Evolutionary conservation across 306 rosid species (phyloP), one percentile per base, ranked within the genome.

Genomic region (Inga oerstediana): DNA sequence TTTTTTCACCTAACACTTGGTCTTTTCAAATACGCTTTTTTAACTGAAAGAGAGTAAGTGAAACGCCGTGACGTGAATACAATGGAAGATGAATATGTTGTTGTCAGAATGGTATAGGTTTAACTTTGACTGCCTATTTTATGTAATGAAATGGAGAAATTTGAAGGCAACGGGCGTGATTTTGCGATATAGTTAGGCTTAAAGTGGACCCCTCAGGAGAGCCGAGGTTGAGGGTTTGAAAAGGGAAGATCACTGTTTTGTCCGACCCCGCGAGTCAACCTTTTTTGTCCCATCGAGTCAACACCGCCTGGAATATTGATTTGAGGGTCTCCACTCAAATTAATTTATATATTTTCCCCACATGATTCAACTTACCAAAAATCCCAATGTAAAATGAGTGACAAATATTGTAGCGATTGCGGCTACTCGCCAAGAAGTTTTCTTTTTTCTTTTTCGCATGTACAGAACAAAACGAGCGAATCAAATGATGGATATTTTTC

Each of bases 321-420:
- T 32, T 19, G 1, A 54, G 19, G 27, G 68, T 72, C 24, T 35
- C 15, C 30, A 19, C 34, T 49, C 7, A 8, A 48, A 74, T 54
- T 32, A 73, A 52, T 12, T 66, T 15, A 17, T 52, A 16, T 52
- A 52, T 16, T 59, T 8, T 22, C 4, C n/a, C 49, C 62, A 74
- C 59, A 75, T 48, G 61, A 44, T 56, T 30, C 8, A 35, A 67
- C 7, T 70, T 49, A 2, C 19, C 54, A 74, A 58, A 58, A 59
- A 8, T 59, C 34, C 16, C 59, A 84, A 61, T 37, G 78, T 4
- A 48, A 32, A 76, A 85, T 14, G 72, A 76, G 79, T 80, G 82
- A 48, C 54, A 24, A 52, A 43, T 49, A 66, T 85, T 85, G 66
- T 85, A 54, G 62, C 77, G 74, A 78, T 65, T 44, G 15, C 85